phyloP scores from a whole-genome alignment of 108 stramenopile genomes.

The Nannochloropsis gaditana region DNA sequence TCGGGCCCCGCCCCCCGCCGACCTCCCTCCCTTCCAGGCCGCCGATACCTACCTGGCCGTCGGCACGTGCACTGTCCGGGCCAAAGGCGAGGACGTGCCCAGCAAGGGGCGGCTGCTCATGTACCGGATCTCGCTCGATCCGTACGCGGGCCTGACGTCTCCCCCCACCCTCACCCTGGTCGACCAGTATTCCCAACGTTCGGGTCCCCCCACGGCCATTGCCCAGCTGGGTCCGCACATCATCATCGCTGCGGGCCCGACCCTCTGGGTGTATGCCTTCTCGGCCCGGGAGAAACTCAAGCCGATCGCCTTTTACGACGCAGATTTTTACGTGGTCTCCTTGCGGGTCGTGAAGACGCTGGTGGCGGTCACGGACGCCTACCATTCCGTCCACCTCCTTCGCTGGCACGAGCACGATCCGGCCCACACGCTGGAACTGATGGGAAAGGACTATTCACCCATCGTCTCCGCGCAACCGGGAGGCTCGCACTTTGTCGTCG shows the following conservation, averaged over 20 bases:
- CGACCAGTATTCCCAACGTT: not conserved
- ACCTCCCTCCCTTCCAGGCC: not conserved
- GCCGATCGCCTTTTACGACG: slow-evolving; percentile 36
- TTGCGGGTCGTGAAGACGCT: slow-evolving; percentile 15
- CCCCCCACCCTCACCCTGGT: not conserved
- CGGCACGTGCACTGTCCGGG: not conserved
- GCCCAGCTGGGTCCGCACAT: slow-evolving; percentile 15
- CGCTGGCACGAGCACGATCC: not conserved
- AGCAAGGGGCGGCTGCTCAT: not conserved
- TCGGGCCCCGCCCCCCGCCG: not conserved
- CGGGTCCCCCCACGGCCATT: not conserved
- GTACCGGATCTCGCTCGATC: not conserved
- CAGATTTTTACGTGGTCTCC: slow-evolving; percentile 27
- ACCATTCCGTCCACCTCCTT: slow-evolving; percentile 31
- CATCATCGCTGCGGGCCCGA: not conserved
- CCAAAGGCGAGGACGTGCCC: not conserved
- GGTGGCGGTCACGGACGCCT: slow-evolving; percentile 27
- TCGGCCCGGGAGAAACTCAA: slow-evolving; percentile 8
- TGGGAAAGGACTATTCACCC: not conserved
- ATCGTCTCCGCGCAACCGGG: not conserved
- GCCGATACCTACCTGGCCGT: not conserved
- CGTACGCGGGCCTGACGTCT: not conserved
- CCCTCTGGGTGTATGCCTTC: not conserved
- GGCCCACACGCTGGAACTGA: not conserved
- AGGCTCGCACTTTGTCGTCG: slow-evolving; percentile 25